Base-by-base conservation (phyloP, 805 yeast genomes). In the Kuraishia floccosa region DNA sequence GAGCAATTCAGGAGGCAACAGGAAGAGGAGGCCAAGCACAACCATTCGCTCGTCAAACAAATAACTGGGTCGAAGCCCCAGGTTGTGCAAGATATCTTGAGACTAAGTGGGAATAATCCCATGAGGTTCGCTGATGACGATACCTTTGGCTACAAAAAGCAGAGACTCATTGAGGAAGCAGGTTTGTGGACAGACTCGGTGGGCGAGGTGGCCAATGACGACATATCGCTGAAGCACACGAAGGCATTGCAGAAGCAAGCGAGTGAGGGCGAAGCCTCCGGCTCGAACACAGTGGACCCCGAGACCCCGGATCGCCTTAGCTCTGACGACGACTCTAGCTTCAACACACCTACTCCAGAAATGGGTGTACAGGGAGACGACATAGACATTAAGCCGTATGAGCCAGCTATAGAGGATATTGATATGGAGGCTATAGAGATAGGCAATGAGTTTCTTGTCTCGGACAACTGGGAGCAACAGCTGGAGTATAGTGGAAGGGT, bases 391-490 rank as follows among this genome's bases (percentile, higher is more conserved):
- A 77, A 72, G 42, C 79, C 73, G 3, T 81, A 70, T 46, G 91
- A 81, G 49, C 89, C 89, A 0, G 72, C 72, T 35, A 53, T 67
- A 11, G 57, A 56, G 16, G 68, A 59, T 19, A 46, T 56, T 2
- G 75, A 69, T 42, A 54, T 64, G 49, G 66, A 45, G 23, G 61
- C 56, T 38, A 50, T 59, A 40, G 56, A 34, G 42, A 46, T 24
- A 43, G 63, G 46, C 17, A 65, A 75, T 1, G 47, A 59, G 18
- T 54, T 73, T 25, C 68, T 73, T 1, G 59, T 62, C 1, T 63
- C 78, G 5, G 60, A 60, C 20, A 68, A 76, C 39, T 82, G 93
- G 89, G 58, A 69, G 16, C 58, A 65, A 10, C 89, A 80, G 43
- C 47, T 80, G 30, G 66, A 63, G 28, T 43, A 78, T 47, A 18